Evolutionary conservation across 495 filamentous ascomycete species (phyloP), one percentile per base, ranked within the genome.

Genomic region (Penicillium cosmopolitanum): DNA sequence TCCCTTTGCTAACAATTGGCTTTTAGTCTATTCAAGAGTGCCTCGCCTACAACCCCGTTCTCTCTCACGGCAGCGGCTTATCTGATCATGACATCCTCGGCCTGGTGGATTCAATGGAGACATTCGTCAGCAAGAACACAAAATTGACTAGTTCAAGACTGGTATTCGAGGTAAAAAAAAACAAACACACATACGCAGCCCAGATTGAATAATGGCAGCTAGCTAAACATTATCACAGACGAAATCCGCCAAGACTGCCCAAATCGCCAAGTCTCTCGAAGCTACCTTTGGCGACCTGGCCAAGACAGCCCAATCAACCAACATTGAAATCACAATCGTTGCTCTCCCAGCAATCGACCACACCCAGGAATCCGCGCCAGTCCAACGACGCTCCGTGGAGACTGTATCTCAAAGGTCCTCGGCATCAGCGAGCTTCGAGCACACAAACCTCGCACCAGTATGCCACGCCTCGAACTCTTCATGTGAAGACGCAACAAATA

Each of bases 391-490:
- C 15, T n/a, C 43, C 16, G n/a, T 46, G 18, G 15, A 46, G 16
- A 6, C 9, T 21, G 12, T 12, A 16, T 46, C 43, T 19, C 5
- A 21, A 40, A 40, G 36, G 15, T 44, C 42, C 16, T 44, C 42
- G n/a, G 6, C 13, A 3, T 43, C 40, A 13, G 15, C 42, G n/a
- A 15, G 10, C 19, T 18, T 50, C 2, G 15, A 63, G 11, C 68
- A 63, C 16, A 73, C 66, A 33, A 66, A 66, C 23, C 53, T 74
- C 15, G 56, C 67, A 6, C 74, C 75, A 11, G 56, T 83, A 57
- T 96, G 92, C 77, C 88, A 92, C 75, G 51, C 72, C 46, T 84
- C 82, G 9, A 75, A 84, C 57, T 80, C 84, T 18, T 74, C 78
- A 55, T 95, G 91, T 73, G 70, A 78, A 25, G 73, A 72, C 38